Conservation (phyloP, 2,329 filamentous ascomycete genomes). For the Didymella keratinophila region DNA sequence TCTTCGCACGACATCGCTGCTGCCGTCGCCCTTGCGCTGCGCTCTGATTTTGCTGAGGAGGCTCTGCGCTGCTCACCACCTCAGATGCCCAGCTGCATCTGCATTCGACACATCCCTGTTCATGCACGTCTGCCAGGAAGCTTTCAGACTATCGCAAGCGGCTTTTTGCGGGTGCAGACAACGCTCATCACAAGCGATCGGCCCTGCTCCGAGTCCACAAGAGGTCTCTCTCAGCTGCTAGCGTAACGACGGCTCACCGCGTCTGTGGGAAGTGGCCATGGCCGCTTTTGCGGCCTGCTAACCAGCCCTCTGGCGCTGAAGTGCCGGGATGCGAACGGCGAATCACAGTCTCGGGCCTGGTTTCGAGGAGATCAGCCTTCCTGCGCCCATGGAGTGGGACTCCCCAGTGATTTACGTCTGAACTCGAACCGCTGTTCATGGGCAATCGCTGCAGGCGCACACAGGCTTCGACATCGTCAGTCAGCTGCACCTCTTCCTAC, state of each 20-base stretch:
- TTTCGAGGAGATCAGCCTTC: constrained; percentile 17
- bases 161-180: constrained; percentile 22
- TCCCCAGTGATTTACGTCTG: constrained; percentile 15
- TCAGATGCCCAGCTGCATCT: constrained; percentile 23
- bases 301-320: constrained; percentile 19
- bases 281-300: constrained; percentile 22
- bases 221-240: constrained; percentile 18
- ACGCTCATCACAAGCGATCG: constrained; percentile 28
- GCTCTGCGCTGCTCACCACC: constrained; percentile 22
- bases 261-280: constrained; percentile 20
- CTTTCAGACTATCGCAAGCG: constrained; percentile 24
- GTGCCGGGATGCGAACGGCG: constrained; percentile 22
- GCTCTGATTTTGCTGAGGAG: constrained; percentile 4
- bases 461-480: constrained; percentile 8
- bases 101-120: constrained; percentile 20
- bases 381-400: constrained; percentile 18
- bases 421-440: constrained; percentile 21
- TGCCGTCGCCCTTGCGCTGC: constrained; percentile 6
- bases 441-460: constrained; percentile 15
- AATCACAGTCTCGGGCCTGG: constrained; percentile 22
- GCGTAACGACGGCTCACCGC: constrained; percentile 18
- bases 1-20: constrained; percentile 13
- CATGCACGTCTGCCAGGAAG: constrained; percentile 18
- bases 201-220: constrained; percentile 31
- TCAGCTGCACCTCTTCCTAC: constrained; percentile 11